Evolutionary conservation across 345 rosid species (phyloP), one percentile per base, ranked within the genome.

Genomic region (Ricinus communis): DNA sequence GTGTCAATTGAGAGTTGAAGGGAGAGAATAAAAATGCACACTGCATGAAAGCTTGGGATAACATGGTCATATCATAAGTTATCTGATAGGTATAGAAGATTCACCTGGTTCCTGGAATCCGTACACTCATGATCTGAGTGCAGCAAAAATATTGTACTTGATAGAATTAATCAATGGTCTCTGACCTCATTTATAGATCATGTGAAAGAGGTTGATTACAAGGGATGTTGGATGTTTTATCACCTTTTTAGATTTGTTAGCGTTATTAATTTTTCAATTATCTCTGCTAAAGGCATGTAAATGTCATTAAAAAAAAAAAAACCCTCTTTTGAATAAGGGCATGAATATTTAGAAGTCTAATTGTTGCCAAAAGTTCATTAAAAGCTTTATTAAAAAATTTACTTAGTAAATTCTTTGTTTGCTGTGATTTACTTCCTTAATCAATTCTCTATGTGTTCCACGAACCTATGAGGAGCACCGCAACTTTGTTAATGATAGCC

Each of bases 91-190:
- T 46, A 51, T 30, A 52, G 5, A 59, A 52, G 62, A 57, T 46
- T 62, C 63, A 50, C 45, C 62, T 52, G 52, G 30, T 53, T 67
- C 13, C 56, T 46, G 36, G 60, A 25, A 2, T 76, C 74, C 65
- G 61, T 51, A 43, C 31, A 7, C 21, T 12, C 43, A n/a, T 51
- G 25, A 43, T 46, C 74, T 74, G 65, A 57, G 63, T 74, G 49
- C 71, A 67, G 8, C 8, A 40, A 61, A 16, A 43, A 12, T 43
- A 12, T 7, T 66, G 50, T 18, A 46, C 13, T 43, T 59, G 21
- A 57, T 58, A 3, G 59, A 65, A 30, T 51, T 40, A 49, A 36
- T 72, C 41, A 7, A 28, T 25, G 13, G 53, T 24, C 22, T 30
- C 41, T 47, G 16, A 5, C 56, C 38, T 47, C 55, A 2, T 65